Conservation (phyloP, 2,329 filamentous ascomycete genomes). For the Aureobasidium sp. region DNA sequence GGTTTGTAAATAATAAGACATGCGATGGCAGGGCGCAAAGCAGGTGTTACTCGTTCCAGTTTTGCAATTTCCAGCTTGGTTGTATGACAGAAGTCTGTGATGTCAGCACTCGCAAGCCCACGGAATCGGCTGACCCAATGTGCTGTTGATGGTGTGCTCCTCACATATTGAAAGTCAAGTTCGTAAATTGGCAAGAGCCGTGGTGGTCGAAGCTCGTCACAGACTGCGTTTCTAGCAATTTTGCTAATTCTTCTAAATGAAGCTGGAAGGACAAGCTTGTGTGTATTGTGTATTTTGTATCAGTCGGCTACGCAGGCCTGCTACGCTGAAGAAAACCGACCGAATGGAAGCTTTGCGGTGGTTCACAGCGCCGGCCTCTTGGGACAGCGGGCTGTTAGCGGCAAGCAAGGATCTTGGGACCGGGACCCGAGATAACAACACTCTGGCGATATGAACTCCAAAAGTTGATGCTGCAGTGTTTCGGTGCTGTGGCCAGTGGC, state of each 20-base stretch:
- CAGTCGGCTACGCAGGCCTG: slow-evolving; percentile 7
- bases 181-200: not conserved
- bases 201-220: not conserved
- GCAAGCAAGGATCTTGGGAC: slow-evolving; percentile 15
- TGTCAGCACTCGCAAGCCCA: slow-evolving; percentile 14
- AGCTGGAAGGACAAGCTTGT: not conserved
- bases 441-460: slow-evolving; percentile 1
- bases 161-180: not conserved
- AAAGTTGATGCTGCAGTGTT: not conserved
- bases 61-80: slow-evolving; percentile 3
- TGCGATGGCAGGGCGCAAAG: slow-evolving; percentile 3
- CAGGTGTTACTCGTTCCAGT: slow-evolving; percentile 10
- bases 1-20: not conserved
- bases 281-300: slow-evolving; percentile 5
- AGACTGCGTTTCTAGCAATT: not conserved
- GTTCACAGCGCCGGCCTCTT: slow-evolving; percentile 13
- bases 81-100: not conserved
- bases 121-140: slow-evolving; percentile 7
- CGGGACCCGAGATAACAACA: slow-evolving; percentile 12
- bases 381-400: slow-evolving; percentile 14
- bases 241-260: not conserved
- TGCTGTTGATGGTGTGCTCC: slow-evolving; percentile 13
- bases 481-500: not conserved
- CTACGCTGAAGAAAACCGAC: slow-evolving; percentile 13
- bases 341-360: slow-evolving; percentile 12